These are phyloP conservation scores for Ogataea degrootiae DNA, from an alignment of 805 yeast species.

Conservation along the genomic window DNA sequence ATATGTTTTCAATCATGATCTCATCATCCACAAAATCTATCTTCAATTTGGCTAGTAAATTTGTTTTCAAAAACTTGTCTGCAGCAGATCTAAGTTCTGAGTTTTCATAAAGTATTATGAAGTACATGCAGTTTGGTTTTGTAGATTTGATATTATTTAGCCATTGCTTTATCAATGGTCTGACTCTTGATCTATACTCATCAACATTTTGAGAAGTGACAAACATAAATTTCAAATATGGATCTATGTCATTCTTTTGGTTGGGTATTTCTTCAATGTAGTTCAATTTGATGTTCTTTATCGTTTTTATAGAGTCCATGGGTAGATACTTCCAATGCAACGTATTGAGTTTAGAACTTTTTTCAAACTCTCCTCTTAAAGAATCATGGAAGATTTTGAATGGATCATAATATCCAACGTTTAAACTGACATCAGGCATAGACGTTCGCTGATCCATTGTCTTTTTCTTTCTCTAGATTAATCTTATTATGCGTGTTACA, in stretches of 20 bases:
- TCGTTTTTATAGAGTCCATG: conserved; percentile 54
- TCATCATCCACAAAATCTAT: conserved; percentile 27
- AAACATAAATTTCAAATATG: conserved; percentile 61
- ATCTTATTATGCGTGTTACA: too few relatives aligned
- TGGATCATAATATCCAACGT: conserved; percentile 71
- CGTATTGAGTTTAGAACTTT: conserved; percentile 53
- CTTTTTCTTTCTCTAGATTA: too few relatives aligned
- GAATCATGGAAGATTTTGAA: conserved; percentile 46
- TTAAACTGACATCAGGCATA: conserved; percentile 12
- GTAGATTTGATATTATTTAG: conserved; percentile 39
- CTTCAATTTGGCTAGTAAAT: conserved; percentile 27
- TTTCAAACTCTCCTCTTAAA: conserved; percentile 38
- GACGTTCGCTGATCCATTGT: not conserved
- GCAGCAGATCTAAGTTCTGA: conserved; percentile 18
- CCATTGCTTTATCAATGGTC: conserved; percentile 86
- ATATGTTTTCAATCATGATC: conserved; percentile 31
- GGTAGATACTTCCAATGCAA: conserved; percentile 61
- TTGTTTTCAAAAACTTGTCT: conserved; percentile 27
- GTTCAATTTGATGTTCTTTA: conserved; percentile 51
- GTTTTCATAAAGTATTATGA: conserved; percentile 47
- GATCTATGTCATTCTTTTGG: conserved; percentile 6
- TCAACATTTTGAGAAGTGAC: conserved; percentile 65
- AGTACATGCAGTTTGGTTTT: conserved; percentile 50
- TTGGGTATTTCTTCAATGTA: conserved; percentile 55
- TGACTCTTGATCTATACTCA: conserved; percentile 67